These are phyloP conservation scores for Fusarium sp. DNA, from an alignment of 2,329 filamentous ascomycete genomes.

Conservation along the genomic window DNA sequence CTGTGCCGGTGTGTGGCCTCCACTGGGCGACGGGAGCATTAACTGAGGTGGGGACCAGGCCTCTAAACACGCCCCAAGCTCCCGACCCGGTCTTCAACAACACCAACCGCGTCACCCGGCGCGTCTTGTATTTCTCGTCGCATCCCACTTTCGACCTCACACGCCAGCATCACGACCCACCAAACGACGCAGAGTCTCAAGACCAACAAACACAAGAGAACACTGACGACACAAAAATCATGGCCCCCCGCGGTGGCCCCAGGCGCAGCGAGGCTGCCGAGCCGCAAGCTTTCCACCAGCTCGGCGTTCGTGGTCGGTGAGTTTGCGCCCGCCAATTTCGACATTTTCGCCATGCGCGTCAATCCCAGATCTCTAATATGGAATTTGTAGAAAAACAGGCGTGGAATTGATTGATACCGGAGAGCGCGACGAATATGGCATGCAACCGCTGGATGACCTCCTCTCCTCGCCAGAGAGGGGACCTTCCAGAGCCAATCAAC, in stretches of 20 bases:
- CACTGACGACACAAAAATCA: conserved; percentile 22
- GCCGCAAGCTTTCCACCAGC: conserved; percentile 49
- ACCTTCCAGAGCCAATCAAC: conserved; percentile 31
- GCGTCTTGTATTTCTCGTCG: conserved; percentile 34
- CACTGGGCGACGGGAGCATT: conserved; percentile 11
- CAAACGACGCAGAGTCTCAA: background rate
- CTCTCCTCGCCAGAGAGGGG: conserved; percentile 86
- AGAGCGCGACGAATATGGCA: conserved; percentile 88
- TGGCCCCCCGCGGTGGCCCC: conserved; percentile 48
- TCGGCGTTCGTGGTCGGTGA: conserved; percentile 54
- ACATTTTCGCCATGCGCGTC: background rate
- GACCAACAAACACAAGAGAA: background rate
- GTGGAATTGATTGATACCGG: conserved; percentile 82
- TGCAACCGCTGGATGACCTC: conserved; percentile 87
- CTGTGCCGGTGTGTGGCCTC: background rate
- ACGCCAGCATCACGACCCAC: conserved; percentile 1
- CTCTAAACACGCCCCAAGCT: conserved; percentile 37
- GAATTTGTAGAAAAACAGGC: conserved; percentile 81
- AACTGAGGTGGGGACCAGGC: conserved; percentile 4
- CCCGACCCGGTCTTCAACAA: conserved; percentile 31
- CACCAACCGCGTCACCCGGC: conserved; percentile 39
- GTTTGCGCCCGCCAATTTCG: conserved; percentile 31
- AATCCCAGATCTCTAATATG: conserved; percentile 10
- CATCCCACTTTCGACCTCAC: conserved; percentile 10
- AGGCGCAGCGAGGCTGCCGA: conserved; percentile 47